phyloP scores from a whole-genome alignment of 2,329 filamentous ascomycete genomes.

The Pyrenophora teres region DNA sequence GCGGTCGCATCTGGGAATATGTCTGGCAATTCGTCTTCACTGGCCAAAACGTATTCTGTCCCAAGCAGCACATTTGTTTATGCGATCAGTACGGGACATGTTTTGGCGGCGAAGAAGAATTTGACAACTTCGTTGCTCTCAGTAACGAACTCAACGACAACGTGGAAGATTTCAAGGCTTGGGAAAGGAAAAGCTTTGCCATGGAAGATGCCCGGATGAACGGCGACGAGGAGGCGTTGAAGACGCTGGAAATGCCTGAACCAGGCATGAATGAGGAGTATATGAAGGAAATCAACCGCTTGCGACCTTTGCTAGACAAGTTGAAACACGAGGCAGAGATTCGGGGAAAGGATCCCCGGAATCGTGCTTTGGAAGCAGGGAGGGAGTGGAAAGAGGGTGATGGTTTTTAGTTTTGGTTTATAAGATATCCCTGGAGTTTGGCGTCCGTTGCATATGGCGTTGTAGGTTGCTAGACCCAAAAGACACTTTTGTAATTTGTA shows the following conservation, averaged over 20 bases:
- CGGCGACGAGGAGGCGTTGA: conserved; percentile 36
- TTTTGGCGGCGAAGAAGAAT: conserved; percentile 58
- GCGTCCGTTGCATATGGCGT: not conserved
- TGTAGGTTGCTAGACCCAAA: not conserved
- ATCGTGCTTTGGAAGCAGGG: conserved; percentile 59
- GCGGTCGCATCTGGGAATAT: conserved; percentile 67
- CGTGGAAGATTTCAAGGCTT: conserved; percentile 49
- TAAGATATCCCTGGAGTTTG: not conserved
- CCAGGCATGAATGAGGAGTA: conserved; percentile 52
- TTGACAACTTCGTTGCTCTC: conserved; percentile 55
- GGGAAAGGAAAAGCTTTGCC: conserved; percentile 47
- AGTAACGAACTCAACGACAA: conserved; percentile 50
- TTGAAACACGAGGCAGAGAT: conserved; percentile 53
- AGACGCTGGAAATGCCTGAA: conserved; percentile 45
- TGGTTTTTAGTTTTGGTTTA: conserved; percentile 51
- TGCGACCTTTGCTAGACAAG: conserved; percentile 50
- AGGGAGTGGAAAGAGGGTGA: conserved; percentile 61
- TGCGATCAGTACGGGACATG: conserved; percentile 69
- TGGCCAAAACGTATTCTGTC: conserved; percentile 55
- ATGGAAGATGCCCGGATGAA: conserved; percentile 39
- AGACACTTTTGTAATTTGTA: not conserved
- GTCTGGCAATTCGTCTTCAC: conserved; percentile 68
- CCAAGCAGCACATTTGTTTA: conserved; percentile 62
- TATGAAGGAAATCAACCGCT: conserved; percentile 50
- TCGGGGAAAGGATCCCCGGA: conserved; percentile 57